Base-by-base conservation (phyloP, 768 basidiomycete species). In the Pholiota molesta region DNA sequence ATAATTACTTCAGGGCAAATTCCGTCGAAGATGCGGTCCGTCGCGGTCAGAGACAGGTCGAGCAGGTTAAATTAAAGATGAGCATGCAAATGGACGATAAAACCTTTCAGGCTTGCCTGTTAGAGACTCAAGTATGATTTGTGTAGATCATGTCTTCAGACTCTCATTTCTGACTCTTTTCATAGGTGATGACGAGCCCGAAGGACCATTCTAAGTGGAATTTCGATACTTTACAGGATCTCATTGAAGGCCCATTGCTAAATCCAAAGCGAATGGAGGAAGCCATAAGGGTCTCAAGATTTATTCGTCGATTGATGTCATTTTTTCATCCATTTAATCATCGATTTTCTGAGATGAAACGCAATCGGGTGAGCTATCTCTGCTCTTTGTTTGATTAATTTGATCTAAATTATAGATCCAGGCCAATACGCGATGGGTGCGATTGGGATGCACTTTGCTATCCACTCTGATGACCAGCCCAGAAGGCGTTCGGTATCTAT, bases 51-150 rank as follows among this genome's bases (percentile, higher is more conserved):
- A 82, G 92, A 62, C 94, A 95, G 67, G 90, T 96, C 2, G 94
- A 97, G 68, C 92, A 95, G 68, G 89, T 86, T 26, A 95, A 93
- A 74, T 81, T 97, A 57, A 94, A 95, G 72, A 83, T 91, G 71
- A 91, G 90, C 62, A 87, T 97, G 84, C 92, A 94, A 75, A 93
- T 99, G 86, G 97, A 99, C 72, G 97, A 99, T 73, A 89, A 83
- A 72, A 85, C 90, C 4, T 99, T 99, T 75, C 94, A 96, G 70
- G 80, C 88, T 4, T 84, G 82, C 42, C 78, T 99, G 54, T 80
- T 95, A 21, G 95, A 97, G 68, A 94, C 94, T 2, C 92, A 95
- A 75, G 94, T 94, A 56, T 62, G 72, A 31, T 72, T 49, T 9
- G n/a, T 14, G 40, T 0, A 19, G 0, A 5, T 54, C 23, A 2